Evolutionary conservation across 1,284 basidiomycete species (phyloP), one percentile per base, ranked within the genome.

Genomic region (Mrakiaceae sp.): DNA sequence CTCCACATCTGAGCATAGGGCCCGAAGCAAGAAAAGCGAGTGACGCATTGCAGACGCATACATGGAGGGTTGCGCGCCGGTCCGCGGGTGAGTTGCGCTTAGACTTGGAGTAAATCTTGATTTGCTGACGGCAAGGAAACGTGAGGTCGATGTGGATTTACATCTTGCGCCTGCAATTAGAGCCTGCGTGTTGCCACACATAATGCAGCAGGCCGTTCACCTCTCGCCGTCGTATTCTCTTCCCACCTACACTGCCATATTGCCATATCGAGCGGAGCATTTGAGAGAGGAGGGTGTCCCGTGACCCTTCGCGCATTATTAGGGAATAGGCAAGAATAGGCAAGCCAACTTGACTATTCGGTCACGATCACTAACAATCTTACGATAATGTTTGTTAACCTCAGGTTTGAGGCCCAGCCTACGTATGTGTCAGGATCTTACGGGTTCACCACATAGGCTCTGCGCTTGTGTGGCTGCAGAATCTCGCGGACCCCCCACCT

Each of bases 221-320:
- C 90, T 81, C 73, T 93, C 90, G 5, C 91, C 90, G 67, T 94
- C 91, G 72, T 92, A 91, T 74, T 95, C 94, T 1, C 84, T 89
- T 76, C 94, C 91, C 0, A 85, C 88, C 83, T 86, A 92, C 2
- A 90, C 77, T 58, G 72, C 74, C 5, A 78, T 39, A 52, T 42
- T 44, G 0, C 43, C 72, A 2, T 80, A 77, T 1, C 73, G 67
- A 11, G 71, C 69, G 54, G 88, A 80, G 40, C 77, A 74, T 27
- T 77, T 75, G 10, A 90, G 75, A 0, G 84, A 82, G 60, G 87
- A 79, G 5, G 75, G 68, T 50, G 84, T 80, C 8, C 81, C 79
- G 60, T 81, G 78, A 4, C 84, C 88, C 72, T 91, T 91, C 43
- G 79, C 75, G 53, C 87, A 87, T 74, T 27, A 1, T 90, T 92